Base-by-base conservation (phyloP, 192 early-diverging fungal species). In the Backusella sp. region DNA sequence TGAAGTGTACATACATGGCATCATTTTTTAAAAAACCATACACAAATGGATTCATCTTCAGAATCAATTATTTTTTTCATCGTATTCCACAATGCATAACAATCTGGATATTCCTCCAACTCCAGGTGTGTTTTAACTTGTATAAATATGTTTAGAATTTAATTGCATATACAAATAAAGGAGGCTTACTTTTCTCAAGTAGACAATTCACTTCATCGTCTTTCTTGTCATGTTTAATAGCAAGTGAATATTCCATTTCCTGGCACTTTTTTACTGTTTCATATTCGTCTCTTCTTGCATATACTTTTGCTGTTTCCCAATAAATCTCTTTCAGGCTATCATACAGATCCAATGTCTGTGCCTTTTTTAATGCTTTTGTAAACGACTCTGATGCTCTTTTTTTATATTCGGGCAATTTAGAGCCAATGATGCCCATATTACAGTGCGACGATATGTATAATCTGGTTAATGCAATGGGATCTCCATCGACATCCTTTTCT, bases 341-440 rank as follows among this genome's bases (percentile, higher is more conserved):
- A 30, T 6, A 6, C 9, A 46, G 11, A 2, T 53, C 28, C 23
- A 72, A 44, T 1, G 17, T 11, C 23, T 72, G 19, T 17, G 70
- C 70, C 21, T 44, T 2, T 19, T n/a, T 23, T 32, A 44, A 30
- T 19, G 23, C 23, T 2, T 19, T 15, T 17, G 30, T 44, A 5
- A 72, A 35, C 4, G 17, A 44, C 14, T 3, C 52, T 46, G 30
- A 26, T 30, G 23, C 37, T 14, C 52, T 14, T 4, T 8, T 15
- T 17, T 28, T 9, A 44, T 39, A 30, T 15, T 46, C 17, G n/a
- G 37, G 70, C 14, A 72, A 14, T 44, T 72, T 52, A 17, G 23
- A 21, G 17, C 19, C 23, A 26, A 72, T 72, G 3, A 72, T 28
- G 6, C 70, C 70, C 42, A 72, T 23, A 72, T 72, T 72, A 14